Evolutionary conservation across 1,139 yeast genomes (phyloP).

Genomic region (Pichia sp.): DNA sequence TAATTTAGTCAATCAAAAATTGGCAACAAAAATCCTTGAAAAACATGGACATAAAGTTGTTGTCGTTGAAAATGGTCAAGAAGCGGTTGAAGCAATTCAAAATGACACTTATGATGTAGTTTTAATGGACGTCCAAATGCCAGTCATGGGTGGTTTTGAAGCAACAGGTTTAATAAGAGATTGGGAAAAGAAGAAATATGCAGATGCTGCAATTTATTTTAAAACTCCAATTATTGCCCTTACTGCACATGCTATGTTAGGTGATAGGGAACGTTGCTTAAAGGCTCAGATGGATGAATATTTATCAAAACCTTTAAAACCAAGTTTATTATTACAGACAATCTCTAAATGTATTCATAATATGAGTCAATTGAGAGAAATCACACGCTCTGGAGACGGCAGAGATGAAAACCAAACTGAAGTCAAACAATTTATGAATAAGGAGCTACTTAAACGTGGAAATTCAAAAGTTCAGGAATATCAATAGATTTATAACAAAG

Average conservation of each 20-base stretch:
- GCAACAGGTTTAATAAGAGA: conserved; percentile 81
- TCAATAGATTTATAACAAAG: not conserved
- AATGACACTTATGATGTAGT: conserved; percentile 50
- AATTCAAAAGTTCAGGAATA: not conserved
- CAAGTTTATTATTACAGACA: conserved; percentile 74
- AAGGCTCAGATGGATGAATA: conserved; percentile 91
- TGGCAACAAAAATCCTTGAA: conserved; percentile 67
- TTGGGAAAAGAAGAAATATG: conserved; percentile 83
- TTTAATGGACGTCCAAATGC: conserved; percentile 95
- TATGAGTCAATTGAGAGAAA: conserved; percentile 51
- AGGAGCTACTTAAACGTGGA: conserved; percentile 10
- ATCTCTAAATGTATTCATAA: conserved; percentile 77
- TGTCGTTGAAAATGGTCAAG: conserved; percentile 71
- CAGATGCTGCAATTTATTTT: conserved; percentile 48
- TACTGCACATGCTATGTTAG: conserved; percentile 90
- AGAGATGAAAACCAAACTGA: conserved; percentile 7
- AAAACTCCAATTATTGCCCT: conserved; percentile 84
- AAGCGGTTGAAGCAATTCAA: conserved; percentile 30
- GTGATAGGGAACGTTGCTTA: conserved; percentile 78
- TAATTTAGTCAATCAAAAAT: conserved; percentile 57
- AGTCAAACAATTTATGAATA: conserved; percentile 12
- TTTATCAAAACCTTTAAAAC: conserved; percentile 80
- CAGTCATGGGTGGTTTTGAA: conserved; percentile 71
- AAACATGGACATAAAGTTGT: conserved; percentile 49
- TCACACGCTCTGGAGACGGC: conserved; percentile 33